Evolutionary conservation across 2,329 filamentous ascomycete species (phyloP), one percentile per base, ranked within the genome.

Genomic region (Malbranchea cinnamomea): DNA sequence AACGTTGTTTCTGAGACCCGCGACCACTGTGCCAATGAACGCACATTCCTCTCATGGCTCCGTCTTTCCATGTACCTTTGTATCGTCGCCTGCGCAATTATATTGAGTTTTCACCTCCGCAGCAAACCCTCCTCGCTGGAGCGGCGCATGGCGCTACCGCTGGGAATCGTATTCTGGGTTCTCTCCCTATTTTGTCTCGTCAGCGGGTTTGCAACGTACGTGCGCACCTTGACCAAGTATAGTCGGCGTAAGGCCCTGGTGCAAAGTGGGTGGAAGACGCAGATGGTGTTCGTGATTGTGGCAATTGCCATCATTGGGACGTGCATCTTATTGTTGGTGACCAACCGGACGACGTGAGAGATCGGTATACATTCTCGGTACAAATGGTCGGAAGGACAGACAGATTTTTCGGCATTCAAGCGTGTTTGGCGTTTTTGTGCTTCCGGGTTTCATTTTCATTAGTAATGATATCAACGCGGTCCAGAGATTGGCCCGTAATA

Each of bases 241-340:
- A 78, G 78, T 43, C 65, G 69, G 22, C 72, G 75, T 41, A 67
- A 68, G 15, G 89, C 89, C 0, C 67, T 95, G 39, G 89, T 98
- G 22, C 89, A 98, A 59, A 79, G 74, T 17, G 89, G 89, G 1
- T 89, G 81, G 78, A 87, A 83, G 56, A 95, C 89, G 21, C 85
- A 95, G 50, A 54, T 76, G 23, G 79, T 92, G n/a, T 57, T 60
- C 39, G 50, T 49, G 4, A 40, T 61, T 13, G 52, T 62, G 6
- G 56, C 56, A n/a, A 43, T 45, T 4, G 53, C 52, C 6, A 62
- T 62, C 34, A 38, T 62, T 29, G 57, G 51, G 6, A 56, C 58
- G 34, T 62, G 59, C 40, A 50, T 59, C 14, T 37, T 62, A 34
- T 57, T 62, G 32, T 36, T 62, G 37, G 53, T 48, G 20, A 60